Percentiles rank a stretch among this genome's conserved stretches.
These are phyloP conservation scores for Quercus lobata DNA, from an alignment of 331 rosid species.

Conservation along the genomic window DNA sequence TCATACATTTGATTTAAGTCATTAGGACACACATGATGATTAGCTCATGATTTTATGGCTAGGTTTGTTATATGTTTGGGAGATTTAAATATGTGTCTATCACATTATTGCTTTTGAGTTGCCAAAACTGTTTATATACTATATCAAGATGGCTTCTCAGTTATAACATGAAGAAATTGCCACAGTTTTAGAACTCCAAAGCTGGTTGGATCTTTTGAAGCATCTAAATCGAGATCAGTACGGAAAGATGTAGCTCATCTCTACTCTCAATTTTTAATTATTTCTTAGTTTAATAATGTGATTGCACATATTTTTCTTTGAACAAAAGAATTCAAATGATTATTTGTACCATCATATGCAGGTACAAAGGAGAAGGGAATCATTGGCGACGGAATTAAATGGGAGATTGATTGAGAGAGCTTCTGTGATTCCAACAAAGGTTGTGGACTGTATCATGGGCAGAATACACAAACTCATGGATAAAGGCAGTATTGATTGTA, in stretches of 20 bases:
- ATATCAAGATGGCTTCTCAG: neutral
- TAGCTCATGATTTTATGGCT: neutral
- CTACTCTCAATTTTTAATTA: neutral
- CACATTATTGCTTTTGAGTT: neutral
- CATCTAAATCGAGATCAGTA: too few species aligned
- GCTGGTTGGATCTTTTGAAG: too few species aligned
- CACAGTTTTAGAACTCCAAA: too few species aligned
- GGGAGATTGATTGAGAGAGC: slow-evolving; percentile 40
- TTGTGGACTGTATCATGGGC: slow-evolving; percentile 42
- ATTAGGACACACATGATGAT: neutral
- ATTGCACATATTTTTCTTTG: neutral
- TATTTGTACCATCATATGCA: slow-evolving; percentile 20
- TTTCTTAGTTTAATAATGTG: neutral
- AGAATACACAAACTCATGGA: slow-evolving; percentile 39
- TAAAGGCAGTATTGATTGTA: slow-evolving; percentile 43
- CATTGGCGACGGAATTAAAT: slow-evolving; percentile 46
- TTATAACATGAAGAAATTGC: neutral
- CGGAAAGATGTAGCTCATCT: too few species aligned
- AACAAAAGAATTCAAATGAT: neutral
- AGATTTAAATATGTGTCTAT: neutral
- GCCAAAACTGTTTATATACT: neutral
- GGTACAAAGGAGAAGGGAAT: slow-evolving; percentile 59
- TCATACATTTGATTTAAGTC: slow-evolving; percentile 1
- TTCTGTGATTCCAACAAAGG: slow-evolving; percentile 38
- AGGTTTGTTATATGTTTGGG: neutral